Evolutionary conservation across 176 grass and related monocot genomes (phyloP), one percentile per base, ranked within the genome.

Genomic region (Dendrocalamus sinicus): DNA sequence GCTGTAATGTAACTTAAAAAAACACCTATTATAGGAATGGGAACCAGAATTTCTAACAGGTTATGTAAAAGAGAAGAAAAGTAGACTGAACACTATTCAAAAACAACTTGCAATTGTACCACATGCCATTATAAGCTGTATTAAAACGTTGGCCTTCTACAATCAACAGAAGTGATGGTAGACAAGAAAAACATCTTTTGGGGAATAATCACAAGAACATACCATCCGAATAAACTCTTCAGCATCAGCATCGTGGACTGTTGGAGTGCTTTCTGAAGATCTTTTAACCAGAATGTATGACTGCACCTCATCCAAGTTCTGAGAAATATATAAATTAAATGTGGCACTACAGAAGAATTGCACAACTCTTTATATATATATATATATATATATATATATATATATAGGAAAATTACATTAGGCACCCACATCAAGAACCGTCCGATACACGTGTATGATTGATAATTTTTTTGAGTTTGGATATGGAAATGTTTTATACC

Each of bases 291-390:
- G 87, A 76, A 98, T 98, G 89, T 98, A 98, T 12, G 95, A 93
- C 73, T 98, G 95, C 89, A 98, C 89, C 77, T 98, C 95, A 55
- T 98, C 91, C 86, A 98, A 90, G 70, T 92, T 84, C 92, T 94
- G 85, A 50, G 32, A 79, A 80, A 58, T 19, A 73, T 55, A 79
- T 54, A 45, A 85, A 44, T 47, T 44, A 70, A 74, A 68, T 84
- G 81, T 32, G 51, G 65, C 65, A 45, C 46, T 35, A 55, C 81
- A 50, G 22, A 28, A 59, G 39, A 35, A 46, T 0, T 54, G 47
- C 32, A 12, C 10, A 79, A 22, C 7, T 6, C 51, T 64, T 40
- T 51, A 26, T 78, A 67, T 20, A 48, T 48, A 48, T 9, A 48
- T 17, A 46, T 67, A 12, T 67, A 30, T 30, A 30, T 30, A 30